These are phyloP conservation scores for Hagleromyces aurorensis DNA, from an alignment of 805 yeast genomes.

Conservation along the genomic window DNA sequence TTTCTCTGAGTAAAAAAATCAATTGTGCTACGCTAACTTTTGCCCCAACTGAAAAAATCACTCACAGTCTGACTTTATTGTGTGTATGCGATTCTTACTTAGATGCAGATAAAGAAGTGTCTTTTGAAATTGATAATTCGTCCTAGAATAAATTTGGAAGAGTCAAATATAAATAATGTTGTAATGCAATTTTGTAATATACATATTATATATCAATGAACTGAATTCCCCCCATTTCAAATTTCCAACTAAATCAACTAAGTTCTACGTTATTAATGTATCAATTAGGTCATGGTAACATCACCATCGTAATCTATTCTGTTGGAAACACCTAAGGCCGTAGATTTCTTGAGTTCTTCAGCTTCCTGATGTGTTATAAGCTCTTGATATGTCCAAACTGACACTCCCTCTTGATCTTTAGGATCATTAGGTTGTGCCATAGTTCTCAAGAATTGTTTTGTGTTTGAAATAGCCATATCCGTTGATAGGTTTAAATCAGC, in stretches of 20 bases:
- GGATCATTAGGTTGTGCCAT: conserved; percentile 92
- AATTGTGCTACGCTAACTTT: conserved; percentile 50
- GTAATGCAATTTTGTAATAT: neutral
- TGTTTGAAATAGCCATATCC: conserved; percentile 94
- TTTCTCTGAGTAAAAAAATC: conserved; percentile 42
- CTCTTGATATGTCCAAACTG: conserved; percentile 83
- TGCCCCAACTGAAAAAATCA: conserved; percentile 52
- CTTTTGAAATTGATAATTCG: conserved; percentile 44
- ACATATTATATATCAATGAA: neutral
- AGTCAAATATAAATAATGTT: conserved; percentile 18
- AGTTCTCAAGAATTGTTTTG: conserved; percentile 83
- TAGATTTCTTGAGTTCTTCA: conserved; percentile 29
- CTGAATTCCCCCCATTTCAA: too few relatives aligned
- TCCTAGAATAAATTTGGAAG: too few relatives aligned
- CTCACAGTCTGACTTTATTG: conserved; percentile 62
- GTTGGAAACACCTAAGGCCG: too few relatives aligned
- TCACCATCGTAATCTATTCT: too few relatives aligned
- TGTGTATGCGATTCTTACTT: conserved; percentile 84
- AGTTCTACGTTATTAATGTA: too few relatives aligned
- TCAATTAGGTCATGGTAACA: too few relatives aligned
- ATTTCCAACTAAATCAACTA: too few relatives aligned
- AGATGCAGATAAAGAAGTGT: conserved; percentile 85
- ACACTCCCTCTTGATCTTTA: conserved; percentile 86
- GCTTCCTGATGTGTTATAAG: conserved; percentile 49
- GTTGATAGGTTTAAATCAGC: conserved; percentile 89